These are phyloP conservation scores for Penicillium sp. DNA, from an alignment of 2,329 filamentous ascomycete species.

Conservation along the genomic window DNA sequence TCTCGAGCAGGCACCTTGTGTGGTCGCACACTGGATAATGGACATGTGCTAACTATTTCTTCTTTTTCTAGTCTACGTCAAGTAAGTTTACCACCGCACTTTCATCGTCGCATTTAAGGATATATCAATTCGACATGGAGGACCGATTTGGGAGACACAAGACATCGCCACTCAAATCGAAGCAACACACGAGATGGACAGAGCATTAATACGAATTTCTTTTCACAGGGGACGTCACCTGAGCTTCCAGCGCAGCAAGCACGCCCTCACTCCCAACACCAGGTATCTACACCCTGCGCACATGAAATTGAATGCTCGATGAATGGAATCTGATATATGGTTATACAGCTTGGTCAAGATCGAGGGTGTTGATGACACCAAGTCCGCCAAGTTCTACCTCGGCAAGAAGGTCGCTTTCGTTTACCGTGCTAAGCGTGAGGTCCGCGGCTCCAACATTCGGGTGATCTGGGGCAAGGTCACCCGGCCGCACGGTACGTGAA, in stretches of 20 bases:
- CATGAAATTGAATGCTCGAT: constrained; percentile 8
- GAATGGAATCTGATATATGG: constrained; percentile 26
- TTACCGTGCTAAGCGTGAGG: constrained; percentile 92
- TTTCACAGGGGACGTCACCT: constrained; percentile 85
- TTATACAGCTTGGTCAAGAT: constrained; percentile 82
- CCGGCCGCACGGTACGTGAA: constrained; percentile 77
- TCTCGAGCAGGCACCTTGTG: constrained; percentile 8
- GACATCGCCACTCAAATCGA: constrained; percentile 5
- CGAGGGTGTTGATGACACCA: constrained; percentile 90
- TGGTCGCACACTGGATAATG: constrained; percentile 3
- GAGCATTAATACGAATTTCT: constrained; percentile 36
- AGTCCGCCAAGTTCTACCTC: constrained; percentile 93
- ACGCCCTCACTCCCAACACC: constrained; percentile 83
- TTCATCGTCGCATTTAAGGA: constrained; percentile 21
- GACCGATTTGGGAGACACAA: constrained; percentile 14
- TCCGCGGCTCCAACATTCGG: constrained; percentile 96
- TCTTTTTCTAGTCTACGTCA: constrained; percentile 70
- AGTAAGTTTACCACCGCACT: constrained; percentile 63
- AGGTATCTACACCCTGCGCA: constrained; percentile 40
- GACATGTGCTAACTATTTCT: constrained; percentile 30
- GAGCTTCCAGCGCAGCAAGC: constrained; percentile 94
- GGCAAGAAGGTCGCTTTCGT: constrained; percentile 99
- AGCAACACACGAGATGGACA: constrained; percentile 16
- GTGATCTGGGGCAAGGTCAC: constrained; percentile 99
- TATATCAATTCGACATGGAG: constrained; percentile 18